A percentile compares a stretch with the other conserved stretches of the same genome.
phyloP scores from a whole-genome alignment of 768 basidiomycete species.

The Leccinum rimulosum region DNA sequence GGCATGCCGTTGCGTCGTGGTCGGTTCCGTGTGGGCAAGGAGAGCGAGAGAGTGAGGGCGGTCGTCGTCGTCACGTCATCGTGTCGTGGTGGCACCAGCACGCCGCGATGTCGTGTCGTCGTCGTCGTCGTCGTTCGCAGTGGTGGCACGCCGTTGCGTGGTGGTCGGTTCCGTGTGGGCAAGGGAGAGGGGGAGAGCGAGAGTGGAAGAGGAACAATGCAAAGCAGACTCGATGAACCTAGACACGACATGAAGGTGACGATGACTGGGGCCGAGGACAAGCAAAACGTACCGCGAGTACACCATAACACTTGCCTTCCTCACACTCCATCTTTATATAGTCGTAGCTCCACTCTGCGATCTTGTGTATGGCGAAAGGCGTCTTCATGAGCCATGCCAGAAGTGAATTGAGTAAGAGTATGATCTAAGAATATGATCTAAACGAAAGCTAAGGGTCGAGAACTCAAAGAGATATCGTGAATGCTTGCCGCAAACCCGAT shows the following conservation, averaged over 20 bases:
- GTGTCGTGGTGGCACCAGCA: too few species aligned
- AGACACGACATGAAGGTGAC: slow-evolving; percentile 1
- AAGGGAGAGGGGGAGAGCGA: too few species aligned
- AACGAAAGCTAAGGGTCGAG: neutral
- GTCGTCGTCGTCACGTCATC: too few species aligned
- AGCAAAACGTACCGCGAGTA: slow-evolving; percentile 72
- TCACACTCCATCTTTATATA: slow-evolving; percentile 98
- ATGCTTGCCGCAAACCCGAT: slow-evolving; percentile 85
- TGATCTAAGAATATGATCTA: slow-evolving; percentile 95
- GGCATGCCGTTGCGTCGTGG: too few species aligned
- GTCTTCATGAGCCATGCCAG: slow-evolving; percentile 97
- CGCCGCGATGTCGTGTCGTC: too few species aligned
- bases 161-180: too few species aligned
- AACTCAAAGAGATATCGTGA: neutral
- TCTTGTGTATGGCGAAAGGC: slow-evolving; percentile 76
- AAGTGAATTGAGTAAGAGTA: slow-evolving; percentile 48
- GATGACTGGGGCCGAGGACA: neutral
- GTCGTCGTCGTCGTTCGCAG: too few species aligned
- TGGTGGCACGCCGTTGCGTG: too few species aligned
- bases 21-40: too few species aligned
- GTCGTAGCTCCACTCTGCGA: slow-evolving; percentile 92
- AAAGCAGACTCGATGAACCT: slow-evolving; percentile 97
- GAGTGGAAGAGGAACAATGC: slow-evolving; percentile 85
- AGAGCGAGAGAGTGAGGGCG: too few species aligned
- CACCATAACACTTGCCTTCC: slow-evolving; percentile 92